Evolutionary conservation across 176 grass and related monocot species (phyloP).

Genomic region (Aegilops tauschii): DNA sequence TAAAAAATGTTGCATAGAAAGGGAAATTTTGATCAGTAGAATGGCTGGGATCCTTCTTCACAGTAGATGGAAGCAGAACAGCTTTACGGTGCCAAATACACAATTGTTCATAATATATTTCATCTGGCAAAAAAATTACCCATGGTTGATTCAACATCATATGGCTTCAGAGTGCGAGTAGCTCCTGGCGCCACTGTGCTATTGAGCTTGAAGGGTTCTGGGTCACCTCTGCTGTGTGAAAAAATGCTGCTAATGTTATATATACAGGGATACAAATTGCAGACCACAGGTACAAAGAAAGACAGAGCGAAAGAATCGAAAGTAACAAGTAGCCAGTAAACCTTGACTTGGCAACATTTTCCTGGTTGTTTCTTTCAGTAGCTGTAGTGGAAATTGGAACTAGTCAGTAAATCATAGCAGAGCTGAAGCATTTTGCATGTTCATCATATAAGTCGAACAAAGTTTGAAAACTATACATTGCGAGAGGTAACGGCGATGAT

Average conservation of each 20-base stretch:
- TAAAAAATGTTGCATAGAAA: not conserved
- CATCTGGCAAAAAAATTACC: not conserved
- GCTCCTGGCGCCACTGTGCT: not conserved
- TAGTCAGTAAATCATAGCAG: not conserved
- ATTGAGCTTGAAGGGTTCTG: not conserved
- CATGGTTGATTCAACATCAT: constrained; percentile 5
- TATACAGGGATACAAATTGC: not conserved
- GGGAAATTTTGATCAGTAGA: no score
- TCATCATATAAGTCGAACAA: not conserved
- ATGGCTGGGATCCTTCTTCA: not conserved
- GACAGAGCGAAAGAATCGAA: not conserved
- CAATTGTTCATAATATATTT: not conserved
- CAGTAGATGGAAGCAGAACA: not conserved
- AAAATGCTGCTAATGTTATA: not conserved
- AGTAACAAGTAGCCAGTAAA: not conserved
- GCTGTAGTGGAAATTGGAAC: not conserved
- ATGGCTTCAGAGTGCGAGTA: constrained; percentile 29
- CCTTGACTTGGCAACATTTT: constrained; percentile 15
- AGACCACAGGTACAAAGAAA: not conserved
- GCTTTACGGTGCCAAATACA: not conserved
- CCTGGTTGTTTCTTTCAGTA: not conserved
- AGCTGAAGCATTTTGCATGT: not conserved
- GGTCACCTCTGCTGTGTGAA: constrained; percentile 16
- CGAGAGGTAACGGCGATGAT: constrained; percentile 69
- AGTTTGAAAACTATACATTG: constrained; percentile 42